Evolutionary conservation across 2,329 filamentous ascomycete species (phyloP), one percentile per base, ranked within the genome.

Genomic region (Neofusicoccum kwambonambiense): DNA sequence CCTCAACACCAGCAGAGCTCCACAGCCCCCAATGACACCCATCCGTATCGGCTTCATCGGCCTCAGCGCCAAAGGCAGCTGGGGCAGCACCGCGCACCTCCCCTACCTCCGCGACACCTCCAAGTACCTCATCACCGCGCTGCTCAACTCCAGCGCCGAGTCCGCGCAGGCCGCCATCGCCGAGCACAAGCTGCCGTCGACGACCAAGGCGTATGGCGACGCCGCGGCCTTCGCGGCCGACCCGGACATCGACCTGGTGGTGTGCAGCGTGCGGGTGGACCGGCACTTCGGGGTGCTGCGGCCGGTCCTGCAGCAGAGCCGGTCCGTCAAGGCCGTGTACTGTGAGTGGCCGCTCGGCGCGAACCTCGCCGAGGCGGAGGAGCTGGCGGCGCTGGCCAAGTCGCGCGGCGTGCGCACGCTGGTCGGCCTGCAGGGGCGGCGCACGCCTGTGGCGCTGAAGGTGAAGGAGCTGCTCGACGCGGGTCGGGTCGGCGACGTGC

Each of bases 301-400:
- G 47, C 80, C 81, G 1, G 77, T 76, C 9, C 68, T 85, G 3
- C 70, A 76, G 54, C 78, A 80, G 3, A 34, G 45, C 45, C 75
- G 75, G 52, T 37, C 27, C 27, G 15, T 60, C 27, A 84, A 85
- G 69, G 74, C 81, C 49, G 76, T 82, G 12, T 84, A 81, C 64
- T 76, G 80, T n/a, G 83, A 85, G 68, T 83, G 82, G 82, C 83
- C 81, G 3, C 73, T 83, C 0, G 81, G 74, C 0, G 72, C 75
- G 3, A 80, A 77, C 47, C 61, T 78, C 1, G 66, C 70, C 1
- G 75, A 83, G 65, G 77, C 81, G 0, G 75, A 79, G 50, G 79
- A 83, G 66, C 71, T 86, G 19, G 69, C 74, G 0, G 69, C 70
- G 1, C 65, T 83, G 9, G 82, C 82, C 0, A 73, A 76, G 50